Evolutionary conservation across 2,329 filamentous ascomycete genomes (phyloP).

Genomic region (Pseudopyrenochaeta lycopersici): DNA sequence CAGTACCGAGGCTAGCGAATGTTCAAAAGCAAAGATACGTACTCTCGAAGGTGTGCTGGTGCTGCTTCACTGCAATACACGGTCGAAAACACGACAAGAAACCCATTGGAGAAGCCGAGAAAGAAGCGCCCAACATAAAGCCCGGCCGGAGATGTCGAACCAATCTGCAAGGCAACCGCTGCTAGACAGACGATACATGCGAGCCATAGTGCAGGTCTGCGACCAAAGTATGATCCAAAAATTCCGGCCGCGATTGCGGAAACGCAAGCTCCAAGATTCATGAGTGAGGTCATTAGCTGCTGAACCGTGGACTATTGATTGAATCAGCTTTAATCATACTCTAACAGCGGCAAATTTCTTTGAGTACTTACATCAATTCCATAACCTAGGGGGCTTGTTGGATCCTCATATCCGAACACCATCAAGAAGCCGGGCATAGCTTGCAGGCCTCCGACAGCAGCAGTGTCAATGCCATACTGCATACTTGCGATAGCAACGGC

Average conservation of each 20-base stretch:
- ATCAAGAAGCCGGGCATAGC: constrained; percentile 58
- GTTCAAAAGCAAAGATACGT: background rate
- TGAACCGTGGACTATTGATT: constrained; percentile 57
- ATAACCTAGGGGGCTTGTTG: constrained; percentile 47
- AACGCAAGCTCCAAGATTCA: constrained; percentile 61
- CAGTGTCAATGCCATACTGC: constrained; percentile 63
- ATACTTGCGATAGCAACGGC: constrained; percentile 60
- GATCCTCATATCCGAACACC: constrained; percentile 61
- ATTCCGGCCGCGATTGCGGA: constrained; percentile 59
- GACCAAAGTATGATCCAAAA: constrained; percentile 60
- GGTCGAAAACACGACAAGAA: constrained; percentile 64
- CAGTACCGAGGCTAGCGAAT: background rate
- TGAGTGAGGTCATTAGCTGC: constrained; percentile 61
- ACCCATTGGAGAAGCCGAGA: constrained; percentile 43
- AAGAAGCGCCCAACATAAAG: constrained; percentile 57
- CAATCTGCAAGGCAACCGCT: constrained; percentile 42
- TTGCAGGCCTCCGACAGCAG: constrained; percentile 53
- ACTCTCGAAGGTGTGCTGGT: constrained; percentile 44
- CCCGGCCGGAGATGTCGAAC: constrained; percentile 17
- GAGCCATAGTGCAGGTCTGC: constrained; percentile 57
- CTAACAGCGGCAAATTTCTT: background rate
- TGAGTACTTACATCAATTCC: constrained; percentile 51
- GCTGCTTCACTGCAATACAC: constrained; percentile 58
- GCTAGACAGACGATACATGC: constrained; percentile 57
- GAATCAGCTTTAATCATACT: background rate